Conservation (phyloP, 805 yeast species). For the Wickerhamiella alocasiicola region DNA sequence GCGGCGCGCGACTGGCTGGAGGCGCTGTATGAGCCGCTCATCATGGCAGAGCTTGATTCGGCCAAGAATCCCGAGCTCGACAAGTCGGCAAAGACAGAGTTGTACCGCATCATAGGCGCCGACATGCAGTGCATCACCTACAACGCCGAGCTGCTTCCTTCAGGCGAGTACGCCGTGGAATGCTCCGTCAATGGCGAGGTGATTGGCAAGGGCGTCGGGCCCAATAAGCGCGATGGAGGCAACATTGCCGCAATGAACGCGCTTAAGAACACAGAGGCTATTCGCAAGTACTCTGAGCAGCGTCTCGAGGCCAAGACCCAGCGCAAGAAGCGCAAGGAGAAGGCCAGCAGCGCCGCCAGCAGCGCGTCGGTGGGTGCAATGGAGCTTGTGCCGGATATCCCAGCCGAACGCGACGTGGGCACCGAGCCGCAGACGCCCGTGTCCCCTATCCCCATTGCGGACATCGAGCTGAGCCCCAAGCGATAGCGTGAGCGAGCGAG, state of each 20-base stretch:
- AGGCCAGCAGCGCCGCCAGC: slow-evolving; percentile 2
- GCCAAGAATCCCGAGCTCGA: slow-evolving; percentile 30
- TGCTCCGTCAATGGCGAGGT: slow-evolving; percentile 53
- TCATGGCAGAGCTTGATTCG: background rate
- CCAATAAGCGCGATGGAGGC: slow-evolving; percentile 65
- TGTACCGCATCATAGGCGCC: slow-evolving; percentile 62
- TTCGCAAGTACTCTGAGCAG: slow-evolving; percentile 50
- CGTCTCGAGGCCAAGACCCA: slow-evolving; percentile 31
- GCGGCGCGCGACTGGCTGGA: slow-evolving; percentile 26
- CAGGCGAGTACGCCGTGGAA: slow-evolving; percentile 42
- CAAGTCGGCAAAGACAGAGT: slow-evolving; percentile 59
- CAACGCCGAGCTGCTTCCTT: slow-evolving; percentile 34
- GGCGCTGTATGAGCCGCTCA: slow-evolving; percentile 24
- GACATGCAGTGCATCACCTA: slow-evolving; percentile 55
- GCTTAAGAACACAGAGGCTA: slow-evolving; percentile 39
- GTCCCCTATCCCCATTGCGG: no score
- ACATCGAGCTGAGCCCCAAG: no score
- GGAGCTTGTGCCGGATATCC: no score
- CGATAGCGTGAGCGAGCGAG: no score
- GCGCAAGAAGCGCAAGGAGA: background rate
- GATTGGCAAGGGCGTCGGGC: slow-evolving; percentile 62
- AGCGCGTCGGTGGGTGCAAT: no score
- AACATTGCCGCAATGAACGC: slow-evolving; percentile 76
- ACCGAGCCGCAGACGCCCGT: no score
- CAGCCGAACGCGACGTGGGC: no score